Evolutionary conservation across 768 basidiomycete genomes (phyloP).

Genomic region (Austroboletus festivus): DNA sequence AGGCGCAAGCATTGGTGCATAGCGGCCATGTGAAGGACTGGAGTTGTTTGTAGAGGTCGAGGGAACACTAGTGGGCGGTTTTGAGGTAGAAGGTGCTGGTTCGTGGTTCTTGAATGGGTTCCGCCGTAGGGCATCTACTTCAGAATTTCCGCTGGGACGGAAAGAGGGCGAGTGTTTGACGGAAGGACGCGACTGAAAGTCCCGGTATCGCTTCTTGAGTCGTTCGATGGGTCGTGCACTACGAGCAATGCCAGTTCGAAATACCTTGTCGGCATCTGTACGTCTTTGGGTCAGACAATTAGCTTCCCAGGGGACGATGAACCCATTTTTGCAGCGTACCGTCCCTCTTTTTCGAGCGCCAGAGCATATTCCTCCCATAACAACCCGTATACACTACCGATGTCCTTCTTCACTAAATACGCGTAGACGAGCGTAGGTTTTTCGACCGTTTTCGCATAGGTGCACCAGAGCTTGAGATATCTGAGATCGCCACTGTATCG

Average conservation of each 20-base stretch:
- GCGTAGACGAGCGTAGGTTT: slow-evolving; percentile 67
- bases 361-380: slow-evolving; percentile 92
- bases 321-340: slow-evolving; percentile 46
- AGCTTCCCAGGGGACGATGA: slow-evolving; percentile 4
- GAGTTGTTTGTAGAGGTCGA: slow-evolving; percentile 40
- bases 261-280: slow-evolving; percentile 77
- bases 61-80: slow-evolving; percentile 15
- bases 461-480: slow-evolving; percentile 89
- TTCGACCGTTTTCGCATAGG: slow-evolving; percentile 80
- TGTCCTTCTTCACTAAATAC: slow-evolving; percentile 66
- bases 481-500: slow-evolving; percentile 84
- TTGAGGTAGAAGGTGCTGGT: slow-evolving; percentile 29
- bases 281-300: slow-evolving; percentile 44
- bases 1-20: slow-evolving; percentile 72
- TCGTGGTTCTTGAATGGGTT: slow-evolving; percentile 38
- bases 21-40: slow-evolving; percentile 40
- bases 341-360: slow-evolving; percentile 69
- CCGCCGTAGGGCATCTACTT: slow-evolving; percentile 32
- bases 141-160: slow-evolving; percentile 24
- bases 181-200: slow-evolving; percentile 62
- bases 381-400: slow-evolving; percentile 73
- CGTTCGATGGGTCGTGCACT: slow-evolving; percentile 80
- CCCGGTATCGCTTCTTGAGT: slow-evolving; percentile 75
- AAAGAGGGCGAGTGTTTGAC: slow-evolving; percentile 25
- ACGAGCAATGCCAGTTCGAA: slow-evolving; percentile 76